Evolutionary conservation across 2,329 filamentous ascomycete genomes (phyloP).

Genomic region (Basipetospora chlamydospora): DNA sequence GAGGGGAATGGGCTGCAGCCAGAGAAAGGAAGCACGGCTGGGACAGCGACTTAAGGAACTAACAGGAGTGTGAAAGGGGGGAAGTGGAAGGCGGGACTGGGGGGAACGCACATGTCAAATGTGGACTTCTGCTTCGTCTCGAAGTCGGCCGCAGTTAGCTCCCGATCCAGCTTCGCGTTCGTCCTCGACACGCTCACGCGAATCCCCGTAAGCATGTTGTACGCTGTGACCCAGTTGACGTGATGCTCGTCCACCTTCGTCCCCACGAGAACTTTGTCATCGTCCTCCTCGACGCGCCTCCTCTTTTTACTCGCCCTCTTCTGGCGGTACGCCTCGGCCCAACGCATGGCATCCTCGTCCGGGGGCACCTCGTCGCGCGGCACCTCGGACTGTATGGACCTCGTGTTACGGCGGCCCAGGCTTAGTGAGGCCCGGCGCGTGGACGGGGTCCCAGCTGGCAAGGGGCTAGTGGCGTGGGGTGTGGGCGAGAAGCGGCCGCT

Average conservation of each 20-base stretch:
- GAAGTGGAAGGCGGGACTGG: neutral
- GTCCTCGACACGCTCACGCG: conserved; percentile 91
- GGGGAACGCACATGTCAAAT: conserved; percentile 72
- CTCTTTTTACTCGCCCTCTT: conserved; percentile 80
- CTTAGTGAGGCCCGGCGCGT: conserved; percentile 66
- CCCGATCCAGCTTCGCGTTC: conserved; percentile 89
- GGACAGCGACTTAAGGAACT: no score
- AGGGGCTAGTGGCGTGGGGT: no score
- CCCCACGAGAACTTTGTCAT: conserved; percentile 86
- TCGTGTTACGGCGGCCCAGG: conserved; percentile 64
- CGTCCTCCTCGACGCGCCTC: conserved; percentile 73
- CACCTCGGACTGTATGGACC: conserved; percentile 72
- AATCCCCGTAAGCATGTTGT: conserved; percentile 99
- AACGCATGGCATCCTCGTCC: conserved; percentile 81
- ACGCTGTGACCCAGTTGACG: conserved; percentile 92
- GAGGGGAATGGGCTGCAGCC: no score
- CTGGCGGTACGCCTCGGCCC: conserved; percentile 85
- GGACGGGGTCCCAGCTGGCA: conserved; percentile 21
- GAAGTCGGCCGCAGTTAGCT: conserved; percentile 84
- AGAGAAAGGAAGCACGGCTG: neutral
- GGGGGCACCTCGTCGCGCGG: conserved; percentile 70
- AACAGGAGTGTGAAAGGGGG: no score
- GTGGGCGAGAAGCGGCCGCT: conserved; percentile 72
- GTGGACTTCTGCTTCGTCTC: conserved; percentile 92
- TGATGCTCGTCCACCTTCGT: conserved; percentile 97